Conservation (phyloP, 371 early-diverging fungal species). For the Haplosporangium sp. region DNA sequence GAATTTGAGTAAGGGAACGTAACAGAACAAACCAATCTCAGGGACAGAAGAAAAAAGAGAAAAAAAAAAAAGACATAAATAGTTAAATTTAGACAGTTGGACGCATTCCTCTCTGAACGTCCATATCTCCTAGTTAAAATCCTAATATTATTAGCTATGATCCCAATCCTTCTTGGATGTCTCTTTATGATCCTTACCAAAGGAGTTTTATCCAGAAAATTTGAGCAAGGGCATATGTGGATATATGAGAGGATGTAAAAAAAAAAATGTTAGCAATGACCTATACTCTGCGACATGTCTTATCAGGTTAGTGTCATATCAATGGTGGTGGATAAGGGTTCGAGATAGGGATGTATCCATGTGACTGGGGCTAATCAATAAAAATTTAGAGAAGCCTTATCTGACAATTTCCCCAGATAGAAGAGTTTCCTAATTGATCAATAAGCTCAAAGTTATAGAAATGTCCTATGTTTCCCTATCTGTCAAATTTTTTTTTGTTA, state of each 20-base stretch:
- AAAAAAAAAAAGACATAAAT: not conserved
- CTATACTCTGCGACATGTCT: not conserved
- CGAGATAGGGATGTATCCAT: constrained; percentile 1
- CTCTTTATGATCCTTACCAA: not conserved
- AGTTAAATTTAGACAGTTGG: not conserved
- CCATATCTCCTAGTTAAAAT: not conserved
- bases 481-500: not conserved
- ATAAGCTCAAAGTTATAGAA: not conserved
- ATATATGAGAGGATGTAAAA: too few relatives aligned
- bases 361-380: not conserved
- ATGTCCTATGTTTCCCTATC: constrained; percentile 1
- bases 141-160: not conserved
- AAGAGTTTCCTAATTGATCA: not conserved
- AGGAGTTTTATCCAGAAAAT: too few relatives aligned
- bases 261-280: too few relatives aligned
- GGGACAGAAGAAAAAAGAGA: not conserved
- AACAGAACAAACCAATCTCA: not conserved
- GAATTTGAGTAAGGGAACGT: not conserved
- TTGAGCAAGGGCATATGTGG: too few relatives aligned
- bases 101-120: not conserved
- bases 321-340: not conserved
- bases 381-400: not conserved
- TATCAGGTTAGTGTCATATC: not conserved
- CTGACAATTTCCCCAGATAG: constrained; percentile 2
- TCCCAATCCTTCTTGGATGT: not conserved